These are phyloP conservation scores for Neurospora sp. DNA, from an alignment of 495 filamentous ascomycete genomes.

Conservation along the genomic window DNA sequence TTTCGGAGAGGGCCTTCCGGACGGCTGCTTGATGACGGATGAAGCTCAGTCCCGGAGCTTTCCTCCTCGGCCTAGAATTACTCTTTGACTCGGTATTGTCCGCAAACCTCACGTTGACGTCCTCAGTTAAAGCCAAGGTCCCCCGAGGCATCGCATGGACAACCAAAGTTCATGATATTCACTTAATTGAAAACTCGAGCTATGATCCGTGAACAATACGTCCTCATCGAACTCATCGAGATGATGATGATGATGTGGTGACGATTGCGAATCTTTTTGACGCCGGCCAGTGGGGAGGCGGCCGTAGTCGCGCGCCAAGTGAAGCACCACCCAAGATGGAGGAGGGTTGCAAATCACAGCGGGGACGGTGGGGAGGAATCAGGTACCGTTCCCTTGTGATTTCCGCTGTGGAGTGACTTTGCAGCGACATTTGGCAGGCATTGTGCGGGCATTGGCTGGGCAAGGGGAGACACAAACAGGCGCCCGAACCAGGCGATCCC, in stretches of 20 bases:
- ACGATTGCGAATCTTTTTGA: background rate
- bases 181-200: background rate
- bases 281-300: background rate
- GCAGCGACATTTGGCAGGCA: background rate
- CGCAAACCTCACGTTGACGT: background rate
- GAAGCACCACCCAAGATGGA: background rate
- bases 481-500: background rate
- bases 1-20: background rate
- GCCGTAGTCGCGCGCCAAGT: background rate
- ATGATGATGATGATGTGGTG: background rate
- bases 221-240: background rate
- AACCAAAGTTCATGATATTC: background rate
- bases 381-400: background rate
- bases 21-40: background rate
- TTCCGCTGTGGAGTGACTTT: background rate
- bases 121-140: background rate
- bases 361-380: background rate
- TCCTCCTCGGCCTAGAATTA: background rate
- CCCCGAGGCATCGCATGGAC: background rate
- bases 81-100: background rate
- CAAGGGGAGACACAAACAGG: background rate
- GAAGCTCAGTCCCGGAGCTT: background rate
- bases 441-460: background rate
- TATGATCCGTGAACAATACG: background rate
- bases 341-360: background rate